Evolutionary conservation across 805 yeast species (phyloP), one percentile per base, ranked within the genome.

Genomic region (Isabelozyma gotoi): DNA sequence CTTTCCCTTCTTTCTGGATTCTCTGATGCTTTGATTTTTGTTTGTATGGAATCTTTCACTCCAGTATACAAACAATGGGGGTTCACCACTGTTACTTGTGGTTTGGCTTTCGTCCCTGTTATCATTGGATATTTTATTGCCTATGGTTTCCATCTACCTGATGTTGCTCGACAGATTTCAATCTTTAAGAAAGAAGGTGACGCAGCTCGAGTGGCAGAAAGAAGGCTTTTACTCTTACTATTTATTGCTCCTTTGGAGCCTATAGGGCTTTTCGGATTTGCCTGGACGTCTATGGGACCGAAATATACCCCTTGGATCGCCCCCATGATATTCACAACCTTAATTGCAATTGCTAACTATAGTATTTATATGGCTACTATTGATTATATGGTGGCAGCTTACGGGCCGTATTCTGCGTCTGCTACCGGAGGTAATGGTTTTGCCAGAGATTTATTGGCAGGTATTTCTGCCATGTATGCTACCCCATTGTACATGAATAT

Each of bases 391-490:
- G 62, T 68, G 14, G 67, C 69, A 3, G 67, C 72, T 5, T 69
- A 69, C 45, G 73, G 73, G 7, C 70, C 68, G 2, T 69, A 67
- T 50, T 65, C 74, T 21, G 72, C 75, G 0, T 67, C 73, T 12
- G 74, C 75, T 6, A 67, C 74, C 3, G 74, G 74, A 7, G 74
- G 74, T 27, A 69, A 69, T 44, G 75, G 73, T 5, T 68, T 67
- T 46, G 67, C 74, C 12, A 59, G 75, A 37, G 75, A 69, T 42
- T 62, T 68, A 43, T 48, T 69, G 36, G 73, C 73, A 2, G 75
- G 75, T 46, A 52, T 69, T 35, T 50, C 69, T 7, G 59, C 71
- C 11, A 64, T 68, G 65, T 66, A 59, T 41, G 62, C 74, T 17
- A 57, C 60, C 3, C 74, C 75, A 12, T 47, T 69, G 63, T 69